Percentiles rank a stretch among this genome's conserved stretches.
Conservation (phyloP, 768 basidiomycete species). For the Fomitopsis pulvina region DNA sequence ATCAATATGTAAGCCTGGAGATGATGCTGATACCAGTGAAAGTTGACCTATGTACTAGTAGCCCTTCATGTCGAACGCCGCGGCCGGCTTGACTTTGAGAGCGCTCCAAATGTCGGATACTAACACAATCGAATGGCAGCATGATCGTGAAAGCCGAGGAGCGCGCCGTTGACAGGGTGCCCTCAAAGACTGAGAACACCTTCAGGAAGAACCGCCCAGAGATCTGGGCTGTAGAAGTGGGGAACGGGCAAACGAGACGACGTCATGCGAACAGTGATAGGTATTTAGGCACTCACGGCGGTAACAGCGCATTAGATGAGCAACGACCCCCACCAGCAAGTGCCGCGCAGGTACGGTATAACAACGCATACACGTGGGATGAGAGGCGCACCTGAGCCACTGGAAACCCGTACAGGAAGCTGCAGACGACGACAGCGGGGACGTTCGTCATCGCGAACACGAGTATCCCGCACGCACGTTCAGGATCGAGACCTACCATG, state of each 20-base stretch:
- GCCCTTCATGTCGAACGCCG: too few species aligned
- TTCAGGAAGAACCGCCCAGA: constrained; percentile 17
- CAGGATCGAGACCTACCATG: constrained; percentile 42
- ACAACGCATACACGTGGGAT: constrained; percentile 1
- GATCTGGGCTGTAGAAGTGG: constrained; percentile 6
- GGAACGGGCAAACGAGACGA: background rate
- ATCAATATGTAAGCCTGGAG: too few species aligned
- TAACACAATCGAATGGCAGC: too few species aligned
- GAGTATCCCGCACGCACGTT: constrained; percentile 34
- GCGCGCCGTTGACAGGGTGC: constrained; percentile 21
- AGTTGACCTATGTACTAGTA: too few species aligned
- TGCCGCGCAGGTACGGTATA: too few species aligned
- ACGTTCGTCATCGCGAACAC: constrained; percentile 32
- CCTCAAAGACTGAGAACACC: constrained; percentile 14
- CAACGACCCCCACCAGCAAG: too few species aligned
- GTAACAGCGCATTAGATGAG: background rate
- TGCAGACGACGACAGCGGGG: constrained; percentile 32
- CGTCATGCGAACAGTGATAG: background rate
- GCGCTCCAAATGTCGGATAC: too few species aligned
- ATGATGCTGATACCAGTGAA: too few species aligned
- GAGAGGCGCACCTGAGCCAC: constrained; percentile 30
- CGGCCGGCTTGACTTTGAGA: too few species aligned
- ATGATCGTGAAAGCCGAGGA: constrained; percentile 9
- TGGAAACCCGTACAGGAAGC: constrained; percentile 40
- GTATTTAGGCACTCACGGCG: background rate